These are phyloP conservation scores for Alternaria conjuncta DNA, from an alignment of 2,329 filamentous ascomycete genomes.

Conservation along the genomic window DNA sequence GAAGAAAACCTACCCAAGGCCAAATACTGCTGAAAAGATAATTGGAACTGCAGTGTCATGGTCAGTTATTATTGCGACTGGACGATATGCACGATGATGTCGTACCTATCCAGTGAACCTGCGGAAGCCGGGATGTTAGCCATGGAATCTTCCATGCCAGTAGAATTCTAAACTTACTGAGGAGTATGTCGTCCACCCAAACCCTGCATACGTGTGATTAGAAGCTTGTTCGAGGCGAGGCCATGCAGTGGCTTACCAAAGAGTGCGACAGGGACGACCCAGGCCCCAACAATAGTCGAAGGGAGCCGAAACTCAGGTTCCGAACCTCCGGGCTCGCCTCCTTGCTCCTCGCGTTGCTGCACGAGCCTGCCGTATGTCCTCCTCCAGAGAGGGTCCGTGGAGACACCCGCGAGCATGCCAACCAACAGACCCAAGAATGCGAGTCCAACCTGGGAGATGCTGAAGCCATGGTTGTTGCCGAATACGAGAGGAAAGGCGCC, in stretches of 20 bases:
- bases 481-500: conserved; percentile 87
- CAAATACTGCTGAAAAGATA: conserved; percentile 57
- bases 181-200: conserved; percentile 82
- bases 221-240: conserved; percentile 30
- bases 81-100: conserved; percentile 26
- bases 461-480: conserved; percentile 73
- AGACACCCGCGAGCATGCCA: conserved; percentile 70
- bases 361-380: conserved; percentile 65
- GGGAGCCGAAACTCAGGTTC: conserved; percentile 90
- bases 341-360: conserved; percentile 58
- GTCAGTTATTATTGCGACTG: conserved; percentile 42
- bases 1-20: conserved; percentile 48
- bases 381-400: conserved; percentile 71
- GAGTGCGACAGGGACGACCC: conserved; percentile 79
- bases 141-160: conserved; percentile 49
- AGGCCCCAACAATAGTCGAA: conserved; percentile 68
- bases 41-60: conserved; percentile 54
- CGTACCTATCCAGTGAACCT: conserved; percentile 60
- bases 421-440: conserved; percentile 71
- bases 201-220: conserved; percentile 56
- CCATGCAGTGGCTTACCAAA: conserved; percentile 65
- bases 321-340: conserved; percentile 62
- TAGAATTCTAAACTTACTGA: conserved; percentile 72
- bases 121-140: conserved; percentile 37
- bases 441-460: conserved; percentile 79